Percentiles rank a stretch among this genome's conserved stretches.
phyloP scores from a whole-genome alignment of 148 eudicot genomes.

The Chenopodium suecicum region DNA sequence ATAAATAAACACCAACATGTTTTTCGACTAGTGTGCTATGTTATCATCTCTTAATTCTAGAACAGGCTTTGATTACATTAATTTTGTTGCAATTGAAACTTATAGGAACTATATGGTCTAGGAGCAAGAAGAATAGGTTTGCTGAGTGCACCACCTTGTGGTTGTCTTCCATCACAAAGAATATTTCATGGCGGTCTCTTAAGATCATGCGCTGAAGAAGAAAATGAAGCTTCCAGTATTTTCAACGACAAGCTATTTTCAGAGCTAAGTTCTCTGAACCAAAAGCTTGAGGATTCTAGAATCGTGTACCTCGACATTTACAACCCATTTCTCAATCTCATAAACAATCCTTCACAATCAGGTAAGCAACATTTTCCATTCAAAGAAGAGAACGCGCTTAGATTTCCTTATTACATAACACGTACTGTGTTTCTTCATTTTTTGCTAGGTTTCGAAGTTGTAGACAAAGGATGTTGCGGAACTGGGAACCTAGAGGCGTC shows the following conservation, averaged over 20 bases:
- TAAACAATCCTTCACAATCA: conserved; percentile 44
- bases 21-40: too few species aligned
- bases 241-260: conserved; percentile 50
- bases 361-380: conserved; percentile 23
- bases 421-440: background rate
- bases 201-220: conserved; percentile 41
- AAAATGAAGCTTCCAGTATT: conserved; percentile 43
- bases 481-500: conserved; percentile 51
- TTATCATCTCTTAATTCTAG: too few species aligned
- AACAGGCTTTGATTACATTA: background rate
- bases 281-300: conserved; percentile 28
- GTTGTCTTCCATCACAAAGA: conserved; percentile 73
- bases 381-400: background rate
- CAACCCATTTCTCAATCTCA: conserved; percentile 40
- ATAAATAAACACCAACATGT: too few species aligned
- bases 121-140: conserved; percentile 67
- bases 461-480: conserved; percentile 59
- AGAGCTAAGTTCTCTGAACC: conserved; percentile 35
- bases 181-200: conserved; percentile 43
- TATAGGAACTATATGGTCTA: conserved; percentile 43
- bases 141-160: conserved; percentile 52
- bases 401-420: background rate
- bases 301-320: conserved; percentile 50
- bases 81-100: background rate
- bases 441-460: conserved; percentile 45